Conservation (phyloP, 2,329 filamentous ascomycete species). For the Aspergillus calidoustus region DNA sequence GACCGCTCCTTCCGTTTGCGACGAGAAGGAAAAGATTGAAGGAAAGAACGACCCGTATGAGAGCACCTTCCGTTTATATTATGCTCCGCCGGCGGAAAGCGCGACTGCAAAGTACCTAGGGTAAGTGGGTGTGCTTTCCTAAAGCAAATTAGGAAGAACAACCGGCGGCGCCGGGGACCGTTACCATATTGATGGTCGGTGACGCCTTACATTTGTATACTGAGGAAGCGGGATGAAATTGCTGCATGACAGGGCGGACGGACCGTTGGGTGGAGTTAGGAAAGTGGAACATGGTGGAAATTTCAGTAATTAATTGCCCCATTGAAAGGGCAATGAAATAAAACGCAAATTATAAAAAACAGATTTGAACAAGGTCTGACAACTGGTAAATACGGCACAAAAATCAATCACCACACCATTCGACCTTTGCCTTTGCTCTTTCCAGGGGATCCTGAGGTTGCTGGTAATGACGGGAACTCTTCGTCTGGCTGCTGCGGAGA, state of each 20-base stretch:
- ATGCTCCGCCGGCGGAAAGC: not conserved
- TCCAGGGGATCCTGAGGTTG: slow-evolving; percentile 28
- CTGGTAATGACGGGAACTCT: slow-evolving; percentile 38
- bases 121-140: no score
- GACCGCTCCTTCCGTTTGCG: no score
- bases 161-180: no score
- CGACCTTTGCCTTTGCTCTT: slow-evolving; percentile 43
- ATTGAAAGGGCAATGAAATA: not conserved
- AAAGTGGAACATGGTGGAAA: not conserved
- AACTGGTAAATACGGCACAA: not conserved
- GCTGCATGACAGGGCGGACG: not conserved
- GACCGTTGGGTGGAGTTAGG: not conserved
- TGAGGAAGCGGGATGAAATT: no score
- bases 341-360: not conserved
- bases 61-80: no score
- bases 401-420: slow-evolving; percentile 24
- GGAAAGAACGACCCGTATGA: no score
- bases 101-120: no score
- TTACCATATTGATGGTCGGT: not conserved
- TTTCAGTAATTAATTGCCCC: not conserved
- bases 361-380: not conserved
- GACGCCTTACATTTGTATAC: not conserved
- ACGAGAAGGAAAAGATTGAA: no score
- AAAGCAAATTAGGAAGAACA: not conserved
- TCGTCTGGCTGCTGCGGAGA: slow-evolving; percentile 28